phyloP scores from a whole-genome alignment of 768 basidiomycete species.

The Mycena sanguinolenta region DNA sequence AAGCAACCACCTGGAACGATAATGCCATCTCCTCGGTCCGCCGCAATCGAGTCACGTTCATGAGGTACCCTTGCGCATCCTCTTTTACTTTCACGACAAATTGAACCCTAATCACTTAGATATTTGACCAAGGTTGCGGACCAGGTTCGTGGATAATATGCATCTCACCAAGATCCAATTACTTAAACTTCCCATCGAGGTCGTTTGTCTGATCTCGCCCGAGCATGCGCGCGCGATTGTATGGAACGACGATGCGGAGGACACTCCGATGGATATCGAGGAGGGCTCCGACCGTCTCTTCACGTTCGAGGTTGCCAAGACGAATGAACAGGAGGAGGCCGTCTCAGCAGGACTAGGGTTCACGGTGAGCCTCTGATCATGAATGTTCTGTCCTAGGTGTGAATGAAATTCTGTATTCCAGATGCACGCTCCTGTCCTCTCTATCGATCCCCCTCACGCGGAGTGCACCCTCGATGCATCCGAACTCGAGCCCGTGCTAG shows the following conservation, averaged over 20 bases:
- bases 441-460: constrained; percentile 14
- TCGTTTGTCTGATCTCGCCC: constrained; percentile 62
- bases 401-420: not conserved
- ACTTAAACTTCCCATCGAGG: constrained; percentile 69
- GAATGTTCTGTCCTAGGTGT: not conserved
- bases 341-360: constrained; percentile 60
- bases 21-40: constrained; percentile 56
- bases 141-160: too few relatives aligned
- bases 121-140: too few relatives aligned
- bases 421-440: constrained; percentile 30
- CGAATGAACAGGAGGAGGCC: constrained; percentile 66
- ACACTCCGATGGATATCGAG: constrained; percentile 47
- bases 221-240: constrained; percentile 60
- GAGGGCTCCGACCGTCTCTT: constrained; percentile 63
- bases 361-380: constrained; percentile 48
- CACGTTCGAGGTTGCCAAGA: constrained; percentile 67
- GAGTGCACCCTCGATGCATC: constrained; percentile 25
- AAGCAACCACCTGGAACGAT: constrained; percentile 71
- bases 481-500: constrained; percentile 43
- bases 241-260: constrained; percentile 52
- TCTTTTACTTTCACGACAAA: not conserved
- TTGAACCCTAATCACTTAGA: constrained; percentile 45
- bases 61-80: constrained; percentile 57
- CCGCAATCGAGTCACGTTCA: constrained; percentile 71
- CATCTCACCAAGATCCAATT: constrained; percentile 73